Evolutionary conservation across 164 flowering plant species (phyloP).

Genomic region (Paratinospora sagittata): DNA sequence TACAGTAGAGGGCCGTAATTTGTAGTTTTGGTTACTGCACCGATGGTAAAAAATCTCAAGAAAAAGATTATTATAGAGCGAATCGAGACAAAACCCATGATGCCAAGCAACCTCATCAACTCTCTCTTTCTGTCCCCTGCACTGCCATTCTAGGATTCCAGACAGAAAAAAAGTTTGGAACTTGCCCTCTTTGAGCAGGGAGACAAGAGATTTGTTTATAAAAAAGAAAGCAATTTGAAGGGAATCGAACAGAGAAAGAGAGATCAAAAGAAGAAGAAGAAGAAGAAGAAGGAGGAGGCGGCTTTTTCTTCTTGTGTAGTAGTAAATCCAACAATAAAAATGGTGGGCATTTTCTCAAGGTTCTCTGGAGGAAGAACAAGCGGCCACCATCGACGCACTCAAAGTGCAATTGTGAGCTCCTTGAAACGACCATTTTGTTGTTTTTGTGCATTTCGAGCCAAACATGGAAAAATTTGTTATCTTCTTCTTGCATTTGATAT

Average conservation of each 20-base stretch:
- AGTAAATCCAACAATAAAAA: slow-evolving; percentile 13
- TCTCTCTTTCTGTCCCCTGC: not conserved
- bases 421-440: not conserved
- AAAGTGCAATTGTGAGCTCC: slow-evolving; percentile 60
- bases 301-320: not conserved
- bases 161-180: not conserved
- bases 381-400: slow-evolving; percentile 60
- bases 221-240: too few relatives aligned
- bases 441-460: too few relatives aligned
- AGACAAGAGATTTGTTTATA: not conserved
- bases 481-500: too few relatives aligned
- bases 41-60: too few relatives aligned
- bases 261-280: not conserved
- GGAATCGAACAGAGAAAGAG: not conserved
- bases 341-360: slow-evolving; percentile 88
- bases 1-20: not conserved
- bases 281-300: too few relatives aligned
- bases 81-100: not conserved
- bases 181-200: not conserved
- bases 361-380: slow-evolving; percentile 40
- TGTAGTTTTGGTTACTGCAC: too few relatives aligned
- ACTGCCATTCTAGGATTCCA: slow-evolving; percentile 6
- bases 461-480: too few relatives aligned
- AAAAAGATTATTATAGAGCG: too few relatives aligned
- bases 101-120: slow-evolving; percentile 8